Base-by-base conservation (phyloP, 495 filamentous ascomycete species). In the Stereocaulon alpinum region DNA sequence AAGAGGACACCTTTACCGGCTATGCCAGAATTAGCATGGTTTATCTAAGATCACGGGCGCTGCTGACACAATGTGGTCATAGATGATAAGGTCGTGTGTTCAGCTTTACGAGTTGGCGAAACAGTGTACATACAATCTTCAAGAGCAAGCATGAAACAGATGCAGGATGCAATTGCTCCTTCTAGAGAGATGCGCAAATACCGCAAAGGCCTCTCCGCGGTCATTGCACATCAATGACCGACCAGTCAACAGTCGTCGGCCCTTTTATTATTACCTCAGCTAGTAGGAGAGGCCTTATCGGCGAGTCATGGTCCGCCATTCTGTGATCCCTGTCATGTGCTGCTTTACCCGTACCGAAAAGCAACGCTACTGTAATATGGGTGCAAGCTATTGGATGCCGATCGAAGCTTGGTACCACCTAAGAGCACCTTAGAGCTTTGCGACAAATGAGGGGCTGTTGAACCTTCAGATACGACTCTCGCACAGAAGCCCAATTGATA, bases 321-420 rank as follows among this genome's bases (percentile, higher is more conserved):
- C 7, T 12, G 34, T 37, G 34, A 50, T 50, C 47, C 47, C 20
- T 50, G 47, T 50, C 48, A 9, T 20, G 20, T 44, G 29, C 44
- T 44, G n/a, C 42, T 48, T 57, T 49, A 49, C 55, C 42, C 55
- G 55, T 59, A 59, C 56, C 34, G 45, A 43, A 49, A 43, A 30
- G 14, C 12, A 37, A 12, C 12, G 56, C 55, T 58, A 49, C 1
- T 3, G 24, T 24, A 40, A 1, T 34, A 18, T 48, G 55, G 11
- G 18, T 37, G n/a, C 32, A 20, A 20, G 29, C 49, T n/a, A n/a
- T n/a, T n/a, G n/a, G 17, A 22, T 30, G 56, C 45, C 32, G 45
- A 32, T 24, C 37, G 56, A 51, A 58, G 56, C 56, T 58, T 58
- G 56, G 45, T 50, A 40, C 47, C 40, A 10, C 40, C 20, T 43